phyloP scores from a whole-genome alignment of 306 rosid species.

The Prunus dulcis region DNA sequence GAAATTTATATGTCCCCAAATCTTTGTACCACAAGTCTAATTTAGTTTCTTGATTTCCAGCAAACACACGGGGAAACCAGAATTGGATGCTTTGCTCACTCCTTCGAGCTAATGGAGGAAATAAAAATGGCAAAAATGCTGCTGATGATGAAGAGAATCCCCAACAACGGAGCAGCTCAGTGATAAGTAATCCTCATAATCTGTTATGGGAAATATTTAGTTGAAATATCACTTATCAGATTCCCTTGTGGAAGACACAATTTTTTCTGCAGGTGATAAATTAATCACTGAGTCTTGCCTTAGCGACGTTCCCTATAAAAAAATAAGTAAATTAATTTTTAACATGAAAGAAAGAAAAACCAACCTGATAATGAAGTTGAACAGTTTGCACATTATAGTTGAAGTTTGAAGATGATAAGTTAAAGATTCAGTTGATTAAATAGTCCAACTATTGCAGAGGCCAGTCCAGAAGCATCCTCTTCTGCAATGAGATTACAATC shows the following conservation, averaged over 20 bases:
- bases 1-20: too few species aligned
- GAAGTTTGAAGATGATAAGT: not conserved
- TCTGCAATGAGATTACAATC: not conserved
- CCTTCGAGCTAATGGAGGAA: constrained; percentile 8
- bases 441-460: constrained; percentile 6
- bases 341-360: not conserved
- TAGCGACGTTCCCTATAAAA: not conserved
- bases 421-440: not conserved
- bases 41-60: not conserved
- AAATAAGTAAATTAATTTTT: not conserved
- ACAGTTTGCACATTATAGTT: not conserved
- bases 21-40: not conserved
- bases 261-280: too few species aligned
- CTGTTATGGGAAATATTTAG: not conserved
- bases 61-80: not conserved
- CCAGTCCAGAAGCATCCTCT: not conserved
- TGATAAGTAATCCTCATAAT: not conserved
- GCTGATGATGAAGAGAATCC: constrained; percentile 23
- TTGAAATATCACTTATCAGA: too few species aligned
- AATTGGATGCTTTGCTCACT: not conserved
- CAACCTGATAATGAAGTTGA: not conserved
- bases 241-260: too few species aligned
- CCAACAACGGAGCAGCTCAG: not conserved
- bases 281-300: not conserved
- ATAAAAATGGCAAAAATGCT: not conserved